A percentile compares a stretch with the other conserved stretches of the same genome.
These are phyloP conservation scores for Epichloe typhina DNA, from an alignment of 2,329 filamentous ascomycete genomes.

Conservation along the genomic window DNA sequence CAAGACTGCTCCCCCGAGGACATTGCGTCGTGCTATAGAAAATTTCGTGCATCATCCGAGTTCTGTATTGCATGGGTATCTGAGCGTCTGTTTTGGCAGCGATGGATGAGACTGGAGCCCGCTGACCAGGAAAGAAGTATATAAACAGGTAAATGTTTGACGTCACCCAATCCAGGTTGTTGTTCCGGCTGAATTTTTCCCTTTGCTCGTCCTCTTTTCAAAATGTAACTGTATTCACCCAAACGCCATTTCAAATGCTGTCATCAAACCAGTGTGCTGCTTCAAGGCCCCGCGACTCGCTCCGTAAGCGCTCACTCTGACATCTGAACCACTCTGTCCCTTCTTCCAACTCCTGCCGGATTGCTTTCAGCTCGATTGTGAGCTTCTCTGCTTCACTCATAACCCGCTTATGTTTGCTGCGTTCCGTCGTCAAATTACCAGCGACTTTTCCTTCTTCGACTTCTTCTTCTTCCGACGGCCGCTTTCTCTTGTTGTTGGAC, in stretches of 20 bases:
- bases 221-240: background rate
- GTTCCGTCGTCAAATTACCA: constrained; percentile 7
- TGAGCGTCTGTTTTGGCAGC: background rate
- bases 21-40: background rate
- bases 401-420: constrained; percentile 24
- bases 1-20: background rate
- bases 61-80: background rate
- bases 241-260: constrained; percentile 13
- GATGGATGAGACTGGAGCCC: background rate
- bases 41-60: background rate
- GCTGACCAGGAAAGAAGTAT: background rate
- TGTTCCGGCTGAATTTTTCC: background rate
- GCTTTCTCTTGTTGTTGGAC: constrained; percentile 20
- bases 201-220: background rate
- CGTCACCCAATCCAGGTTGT: background rate
- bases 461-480: constrained; percentile 17
- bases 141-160: background rate
- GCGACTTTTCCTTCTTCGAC: constrained; percentile 8
- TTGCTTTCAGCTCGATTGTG: constrained; percentile 26
- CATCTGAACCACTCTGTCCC: constrained; percentile 32
- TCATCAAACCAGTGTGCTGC: constrained; percentile 22
- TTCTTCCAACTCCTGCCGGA: constrained; percentile 32
- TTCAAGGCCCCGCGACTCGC: constrained; percentile 18
- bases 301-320: constrained; percentile 30
- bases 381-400: constrained; percentile 29